Evolutionary conservation across 352 stramenopile genomes (phyloP), one percentile per base, ranked within the genome.

Genomic region (Phytophthora hybrid): DNA sequence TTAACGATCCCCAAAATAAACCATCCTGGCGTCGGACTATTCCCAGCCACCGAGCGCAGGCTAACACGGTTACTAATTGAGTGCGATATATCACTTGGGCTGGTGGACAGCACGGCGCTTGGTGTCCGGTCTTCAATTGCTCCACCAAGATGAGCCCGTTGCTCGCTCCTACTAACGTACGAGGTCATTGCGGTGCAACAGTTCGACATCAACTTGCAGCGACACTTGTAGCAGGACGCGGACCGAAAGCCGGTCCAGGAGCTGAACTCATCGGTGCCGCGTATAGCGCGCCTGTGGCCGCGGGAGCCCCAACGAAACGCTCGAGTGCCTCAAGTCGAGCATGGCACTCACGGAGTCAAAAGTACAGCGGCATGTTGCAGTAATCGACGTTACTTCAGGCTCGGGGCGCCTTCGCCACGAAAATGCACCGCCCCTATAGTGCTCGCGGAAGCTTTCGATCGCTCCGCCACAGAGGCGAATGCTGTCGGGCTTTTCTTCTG

Each of bases 361-460:
- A 69, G 74, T 76, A 61, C 70, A 76, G 74, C 34, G n/a, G 41
- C 18, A 39, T 65, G 54, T 63, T 73, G 68, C 58, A 74, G 70
- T 78, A 80, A 71, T 76, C 51, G 62, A 37, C 59, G 67, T 77
- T 81, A 81, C 71, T 79, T 16, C 71, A 49, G 41, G 21, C 18
- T 74, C 34, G 44, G 21, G 44, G 16, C 46, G 6, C 51, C 59
- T 44, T 67, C 14, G 44, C 66, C 71, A 77, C 58, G 54, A 77
- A 81, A 74, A 63, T 67, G 49, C 46, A 73, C 75, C 71, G 49
- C 62, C 71, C 74, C 39, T 59, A 81, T 63, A 57, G 56, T 66
- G 31, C n/a, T 31, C 67, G 44, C 59, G 41, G 47, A 65, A 66
- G 49, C 55, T 70, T 64, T 14, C 47, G 56, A 14, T 62, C 44